phyloP scores from a whole-genome alignment of 495 filamentous ascomycete genomes.

The Neurospora sp. region DNA sequence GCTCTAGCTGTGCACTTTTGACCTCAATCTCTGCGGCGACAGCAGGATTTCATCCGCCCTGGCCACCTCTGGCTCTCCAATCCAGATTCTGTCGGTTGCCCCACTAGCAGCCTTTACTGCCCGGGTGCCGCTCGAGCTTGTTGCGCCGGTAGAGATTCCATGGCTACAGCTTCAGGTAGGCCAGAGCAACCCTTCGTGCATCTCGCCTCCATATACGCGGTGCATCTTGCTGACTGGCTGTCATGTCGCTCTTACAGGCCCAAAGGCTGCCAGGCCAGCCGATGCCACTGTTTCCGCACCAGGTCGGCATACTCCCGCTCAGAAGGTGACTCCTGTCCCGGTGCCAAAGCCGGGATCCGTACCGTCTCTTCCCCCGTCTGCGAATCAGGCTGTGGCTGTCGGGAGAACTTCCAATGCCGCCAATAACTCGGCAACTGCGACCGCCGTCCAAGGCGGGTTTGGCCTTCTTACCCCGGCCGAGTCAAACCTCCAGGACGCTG shows the following conservation, averaged over 20 bases:
- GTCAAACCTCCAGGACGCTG: constrained; percentile 12
- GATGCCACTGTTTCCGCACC: not conserved
- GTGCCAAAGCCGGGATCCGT: constrained; percentile 15
- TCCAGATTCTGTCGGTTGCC: not conserved
- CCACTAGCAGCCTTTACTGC: not conserved
- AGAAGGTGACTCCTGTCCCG: constrained; percentile 15
- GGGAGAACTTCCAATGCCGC: constrained; percentile 1
- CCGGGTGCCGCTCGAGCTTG: not conserved
- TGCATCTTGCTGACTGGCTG: constrained; percentile 5
- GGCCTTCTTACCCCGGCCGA: constrained; percentile 9
- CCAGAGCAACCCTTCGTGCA: not conserved
- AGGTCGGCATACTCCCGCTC: not conserved
- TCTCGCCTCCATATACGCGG: not conserved
- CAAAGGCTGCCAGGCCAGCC: constrained; percentile 6
- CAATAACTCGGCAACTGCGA: not conserved
- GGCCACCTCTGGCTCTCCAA: not conserved
- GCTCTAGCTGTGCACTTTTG: not conserved
- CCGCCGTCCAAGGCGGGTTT: constrained; percentile 4
- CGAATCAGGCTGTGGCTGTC: not conserved
- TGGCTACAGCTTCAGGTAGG: constrained; percentile 13
- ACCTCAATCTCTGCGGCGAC: not conserved
- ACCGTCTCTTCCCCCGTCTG: constrained; percentile 7
- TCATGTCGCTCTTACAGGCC: constrained; percentile 2
- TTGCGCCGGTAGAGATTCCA: not conserved
- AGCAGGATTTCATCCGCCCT: not conserved